These are phyloP conservation scores for Buxus sempervirens DNA, from an alignment of 164 flowering plant genomes.

Conservation along the genomic window DNA sequence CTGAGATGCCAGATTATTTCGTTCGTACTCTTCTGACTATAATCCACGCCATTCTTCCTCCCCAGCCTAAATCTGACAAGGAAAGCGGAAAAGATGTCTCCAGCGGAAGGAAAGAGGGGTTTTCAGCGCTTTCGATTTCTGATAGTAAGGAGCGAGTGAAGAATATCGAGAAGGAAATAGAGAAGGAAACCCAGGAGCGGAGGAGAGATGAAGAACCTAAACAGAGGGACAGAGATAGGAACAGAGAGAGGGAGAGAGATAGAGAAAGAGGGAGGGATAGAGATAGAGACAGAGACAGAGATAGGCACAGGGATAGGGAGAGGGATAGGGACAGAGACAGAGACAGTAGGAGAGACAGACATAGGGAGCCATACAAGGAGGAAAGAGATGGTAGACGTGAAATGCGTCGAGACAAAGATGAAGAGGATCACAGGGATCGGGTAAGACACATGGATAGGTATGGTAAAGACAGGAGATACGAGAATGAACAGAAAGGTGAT, in stretches of 20 bases:
- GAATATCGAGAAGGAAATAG: constrained; percentile 69
- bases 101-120: constrained; percentile 30
- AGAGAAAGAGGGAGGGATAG: constrained; percentile 27
- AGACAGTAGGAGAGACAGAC: constrained; percentile 22
- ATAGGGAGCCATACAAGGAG: no score
- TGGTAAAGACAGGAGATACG: constrained; percentile 15
- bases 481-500: constrained; percentile 10
- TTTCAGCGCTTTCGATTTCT: constrained; percentile 41
- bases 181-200: constrained; percentile 36
- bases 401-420: constrained; percentile 5
- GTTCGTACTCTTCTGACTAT: constrained; percentile 69
- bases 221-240: constrained; percentile 14
- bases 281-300: constrained; percentile 24
- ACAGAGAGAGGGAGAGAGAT: constrained; percentile 4
- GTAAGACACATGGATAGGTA: constrained; percentile 5
- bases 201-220: constrained; percentile 18
- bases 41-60: constrained; percentile 80
- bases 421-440: constrained; percentile 11
- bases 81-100: constrained; percentile 17
- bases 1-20: constrained; percentile 89
- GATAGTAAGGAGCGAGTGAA: constrained; percentile 58
- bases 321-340: constrained; percentile 27
- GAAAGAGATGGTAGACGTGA: constrained; percentile 20
- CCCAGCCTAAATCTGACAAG: constrained; percentile 30
- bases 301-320: constrained; percentile 22